Percentiles rank a stretch among this genome's conserved stretches.
Conservation (phyloP, 805 yeast genomes). For the Yarrowia keelungensis region DNA sequence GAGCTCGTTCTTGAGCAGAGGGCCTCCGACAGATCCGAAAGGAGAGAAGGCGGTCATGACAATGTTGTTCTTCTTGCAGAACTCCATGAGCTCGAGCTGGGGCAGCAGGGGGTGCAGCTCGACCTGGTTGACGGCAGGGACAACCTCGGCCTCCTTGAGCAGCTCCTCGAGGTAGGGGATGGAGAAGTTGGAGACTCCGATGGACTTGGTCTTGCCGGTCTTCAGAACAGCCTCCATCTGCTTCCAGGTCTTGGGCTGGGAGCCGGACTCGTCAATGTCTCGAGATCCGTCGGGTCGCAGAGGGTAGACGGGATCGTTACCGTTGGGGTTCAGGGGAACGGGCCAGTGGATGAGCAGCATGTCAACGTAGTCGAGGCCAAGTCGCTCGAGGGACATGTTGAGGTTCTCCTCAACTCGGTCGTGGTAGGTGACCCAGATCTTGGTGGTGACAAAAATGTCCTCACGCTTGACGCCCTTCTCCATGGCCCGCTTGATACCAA, state of each 20-base stretch:
- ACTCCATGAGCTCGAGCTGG: constrained; percentile 64
- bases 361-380: constrained; percentile 68
- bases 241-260: constrained; percentile 64
- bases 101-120: constrained; percentile 79
- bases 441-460: constrained; percentile 69
- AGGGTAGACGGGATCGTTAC: constrained; percentile 48
- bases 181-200: constrained; percentile 82
- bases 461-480: constrained; percentile 54
- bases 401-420: constrained; percentile 57
- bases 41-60: constrained; percentile 79
- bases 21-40: constrained; percentile 70
- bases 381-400: constrained; percentile 57
- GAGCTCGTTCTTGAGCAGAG: constrained; percentile 60
- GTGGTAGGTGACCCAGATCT: constrained; percentile 58
- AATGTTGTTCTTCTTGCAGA: constrained; percentile 60
- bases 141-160: constrained; percentile 56
- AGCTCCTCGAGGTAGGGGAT: constrained; percentile 59
- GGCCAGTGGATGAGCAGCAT: constrained; percentile 77
- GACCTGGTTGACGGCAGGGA: constrained; percentile 77
- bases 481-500: constrained; percentile 57
- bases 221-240: constrained; percentile 64
- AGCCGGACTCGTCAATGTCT: constrained; percentile 48
- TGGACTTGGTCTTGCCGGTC: constrained; percentile 57
- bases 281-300: constrained; percentile 52
- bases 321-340: constrained; percentile 48